phyloP scores from a whole-genome alignment of 2,329 filamentous ascomycete genomes.

The Clonostachys rhizophaga region DNA sequence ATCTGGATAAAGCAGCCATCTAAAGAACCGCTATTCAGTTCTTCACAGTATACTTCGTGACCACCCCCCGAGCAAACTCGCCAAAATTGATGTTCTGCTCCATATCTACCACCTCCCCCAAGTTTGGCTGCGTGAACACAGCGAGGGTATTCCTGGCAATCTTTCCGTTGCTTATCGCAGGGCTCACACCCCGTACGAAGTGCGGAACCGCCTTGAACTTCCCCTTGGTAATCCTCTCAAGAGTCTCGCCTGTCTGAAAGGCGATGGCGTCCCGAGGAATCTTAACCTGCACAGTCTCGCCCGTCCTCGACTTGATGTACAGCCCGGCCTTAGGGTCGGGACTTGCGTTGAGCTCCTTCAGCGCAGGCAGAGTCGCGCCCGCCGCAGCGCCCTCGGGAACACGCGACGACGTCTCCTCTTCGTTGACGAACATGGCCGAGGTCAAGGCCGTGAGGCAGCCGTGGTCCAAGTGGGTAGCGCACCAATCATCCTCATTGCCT shows the following conservation, averaged over 20 bases:
- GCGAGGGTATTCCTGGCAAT: slow-evolving; percentile 85
- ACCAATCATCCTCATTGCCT: slow-evolving; percentile 80
- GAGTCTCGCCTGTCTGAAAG: slow-evolving; percentile 91
- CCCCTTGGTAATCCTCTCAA: slow-evolving; percentile 88
- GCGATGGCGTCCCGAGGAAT: slow-evolving; percentile 90
- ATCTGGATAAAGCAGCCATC: no score
- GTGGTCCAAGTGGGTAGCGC: slow-evolving; percentile 84
- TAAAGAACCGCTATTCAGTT: slow-evolving; percentile 4
- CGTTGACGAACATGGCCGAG: slow-evolving; percentile 93
- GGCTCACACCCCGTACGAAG: slow-evolving; percentile 73
- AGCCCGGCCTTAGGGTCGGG: slow-evolving; percentile 83
- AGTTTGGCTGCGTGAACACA: slow-evolving; percentile 94
- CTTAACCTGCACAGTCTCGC: slow-evolving; percentile 80
- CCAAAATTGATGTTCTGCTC: slow-evolving; percentile 66
- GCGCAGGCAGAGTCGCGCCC: slow-evolving; percentile 31
- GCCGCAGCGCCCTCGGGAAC: slow-evolving; percentile 16
- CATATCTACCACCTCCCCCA: slow-evolving; percentile 73
- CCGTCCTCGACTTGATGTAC: slow-evolving; percentile 88
- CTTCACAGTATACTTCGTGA: slow-evolving; percentile 54
- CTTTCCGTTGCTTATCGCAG: slow-evolving; percentile 41
- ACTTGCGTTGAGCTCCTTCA: slow-evolving; percentile 68
- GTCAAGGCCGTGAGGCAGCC: slow-evolving; percentile 93
- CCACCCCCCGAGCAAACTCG: slow-evolving; percentile 63
- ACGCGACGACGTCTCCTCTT: slow-evolving; percentile 39
- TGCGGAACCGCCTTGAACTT: slow-evolving; percentile 93